phyloP scores from a whole-genome alignment of 306 rosid species.

The Casuarina equisetifolia region DNA sequence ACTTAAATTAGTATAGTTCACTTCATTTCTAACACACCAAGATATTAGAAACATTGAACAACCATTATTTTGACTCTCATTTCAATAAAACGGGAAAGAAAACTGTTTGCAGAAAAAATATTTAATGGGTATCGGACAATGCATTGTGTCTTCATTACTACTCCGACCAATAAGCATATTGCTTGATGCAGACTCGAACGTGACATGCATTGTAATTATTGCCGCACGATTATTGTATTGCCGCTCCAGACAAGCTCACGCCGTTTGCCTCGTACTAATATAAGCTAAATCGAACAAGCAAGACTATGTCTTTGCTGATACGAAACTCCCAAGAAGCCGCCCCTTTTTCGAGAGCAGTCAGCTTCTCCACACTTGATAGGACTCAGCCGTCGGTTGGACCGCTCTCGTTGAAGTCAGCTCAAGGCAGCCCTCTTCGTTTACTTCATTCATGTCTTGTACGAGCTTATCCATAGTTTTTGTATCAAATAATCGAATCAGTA shows the following conservation, averaged over 20 bases:
- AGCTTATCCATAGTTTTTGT: not conserved
- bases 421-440: not conserved
- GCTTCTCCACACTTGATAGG: too few species aligned
- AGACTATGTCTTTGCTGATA: not conserved
- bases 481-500: too few species aligned
- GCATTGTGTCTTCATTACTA: not conserved
- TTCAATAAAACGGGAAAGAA: too few species aligned
- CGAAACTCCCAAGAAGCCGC: not conserved
- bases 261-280: too few species aligned
- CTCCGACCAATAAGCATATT: not conserved
- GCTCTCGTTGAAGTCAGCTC: not conserved
- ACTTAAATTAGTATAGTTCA: too few species aligned
- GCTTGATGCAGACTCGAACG: not conserved
- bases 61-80: too few species aligned
- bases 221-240: not conserved
- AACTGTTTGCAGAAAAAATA: too few species aligned
- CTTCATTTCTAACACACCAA: too few species aligned
- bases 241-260: not conserved
- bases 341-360: not conserved
- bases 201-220: not conserved
- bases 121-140: too few species aligned
- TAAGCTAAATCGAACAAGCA: not conserved
- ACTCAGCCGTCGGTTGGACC: too few species aligned
- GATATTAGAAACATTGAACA: too few species aligned
- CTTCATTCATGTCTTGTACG: not conserved